These are phyloP conservation scores for Scheffersomyces spartinae DNA, from an alignment of 805 yeast species.

Conservation along the genomic window DNA sequence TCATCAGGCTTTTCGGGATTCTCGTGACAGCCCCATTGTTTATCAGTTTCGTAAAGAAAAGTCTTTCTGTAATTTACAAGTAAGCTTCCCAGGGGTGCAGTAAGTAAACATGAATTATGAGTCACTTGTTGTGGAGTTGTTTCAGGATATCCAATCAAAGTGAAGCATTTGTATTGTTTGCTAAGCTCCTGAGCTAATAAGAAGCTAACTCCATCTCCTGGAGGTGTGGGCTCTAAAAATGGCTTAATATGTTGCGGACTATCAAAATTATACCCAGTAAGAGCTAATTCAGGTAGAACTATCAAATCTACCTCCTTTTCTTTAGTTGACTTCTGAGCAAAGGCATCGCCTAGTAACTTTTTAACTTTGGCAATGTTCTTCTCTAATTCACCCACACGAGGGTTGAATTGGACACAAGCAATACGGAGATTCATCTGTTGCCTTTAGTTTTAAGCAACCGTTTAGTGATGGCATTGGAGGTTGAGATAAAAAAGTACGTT, in stretches of 20 bases:
- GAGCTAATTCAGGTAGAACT: constrained; percentile 72
- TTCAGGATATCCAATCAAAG: constrained; percentile 81
- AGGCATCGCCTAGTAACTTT: constrained; percentile 21
- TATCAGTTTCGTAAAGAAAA: constrained; percentile 69
- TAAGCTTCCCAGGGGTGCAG: constrained; percentile 45
- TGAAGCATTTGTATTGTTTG: constrained; percentile 40
- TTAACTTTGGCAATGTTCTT: constrained; percentile 40
- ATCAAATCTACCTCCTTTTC: constrained; percentile 48
- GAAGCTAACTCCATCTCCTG: constrained; percentile 35
- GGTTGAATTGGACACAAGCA: constrained; percentile 61
- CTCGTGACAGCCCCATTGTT: constrained; percentile 67
- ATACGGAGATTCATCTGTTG: constrained; percentile 39
- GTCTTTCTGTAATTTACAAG: constrained; percentile 65
- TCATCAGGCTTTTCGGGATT: constrained; percentile 50
- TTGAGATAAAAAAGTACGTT: too few species aligned
- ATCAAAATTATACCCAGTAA: constrained; percentile 73
- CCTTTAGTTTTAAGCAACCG: too few species aligned
- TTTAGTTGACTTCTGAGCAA: constrained; percentile 9
- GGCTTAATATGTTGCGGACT: constrained; percentile 39
- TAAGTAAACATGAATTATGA: constrained; percentile 62
- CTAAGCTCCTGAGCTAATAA: constrained; percentile 50
- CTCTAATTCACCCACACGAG: constrained; percentile 47
- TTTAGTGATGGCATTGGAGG: too few species aligned
- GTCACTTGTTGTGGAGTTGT: too few species aligned
- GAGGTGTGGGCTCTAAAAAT: constrained; percentile 37